Evolutionary conservation across 2,329 filamentous ascomycete genomes (phyloP).

Genomic region (Tolypocladium amazonense): DNA sequence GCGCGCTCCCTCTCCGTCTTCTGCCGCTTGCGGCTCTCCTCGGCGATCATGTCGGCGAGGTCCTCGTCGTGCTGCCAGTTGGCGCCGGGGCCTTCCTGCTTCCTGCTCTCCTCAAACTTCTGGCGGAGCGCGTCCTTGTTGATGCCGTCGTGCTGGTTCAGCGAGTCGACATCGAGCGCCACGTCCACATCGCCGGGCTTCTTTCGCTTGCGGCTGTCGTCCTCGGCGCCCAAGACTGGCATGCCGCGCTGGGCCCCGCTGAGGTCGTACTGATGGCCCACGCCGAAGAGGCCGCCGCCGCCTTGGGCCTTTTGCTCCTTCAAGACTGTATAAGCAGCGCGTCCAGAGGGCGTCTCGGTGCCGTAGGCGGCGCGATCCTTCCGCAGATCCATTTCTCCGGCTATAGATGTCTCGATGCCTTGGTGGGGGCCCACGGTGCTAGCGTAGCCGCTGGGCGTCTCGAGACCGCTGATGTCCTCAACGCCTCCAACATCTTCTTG

Average conservation of each 20-base stretch:
- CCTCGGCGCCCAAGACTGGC: slow-evolving; percentile 71
- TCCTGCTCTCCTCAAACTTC: slow-evolving; percentile 65
- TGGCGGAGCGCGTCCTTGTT: slow-evolving; percentile 74
- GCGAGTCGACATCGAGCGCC: slow-evolving; percentile 74
- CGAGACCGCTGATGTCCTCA: slow-evolving; percentile 45
- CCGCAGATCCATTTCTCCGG: slow-evolving; percentile 81
- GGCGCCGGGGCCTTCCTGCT: slow-evolving; percentile 54
- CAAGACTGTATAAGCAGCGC: slow-evolving; percentile 79
- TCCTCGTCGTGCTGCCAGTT: slow-evolving; percentile 76
- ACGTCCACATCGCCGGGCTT: slow-evolving; percentile 95
- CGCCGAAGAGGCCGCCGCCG: slow-evolving; percentile 90
- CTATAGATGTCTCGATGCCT: slow-evolving; percentile 61
- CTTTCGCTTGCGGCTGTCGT: slow-evolving; percentile 74
- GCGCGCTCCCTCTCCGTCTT: slow-evolving; percentile 77
- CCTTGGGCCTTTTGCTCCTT: slow-evolving; percentile 71
- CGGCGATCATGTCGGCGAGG: slow-evolving; percentile 89
- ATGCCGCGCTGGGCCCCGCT: slow-evolving; percentile 41
- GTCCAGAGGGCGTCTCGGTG: slow-evolving; percentile 67
- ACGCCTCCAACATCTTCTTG: background rate
- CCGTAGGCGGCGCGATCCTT: slow-evolving; percentile 76
- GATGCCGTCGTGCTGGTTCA: slow-evolving; percentile 65
- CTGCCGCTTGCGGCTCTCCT: slow-evolving; percentile 81
- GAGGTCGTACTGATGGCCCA: slow-evolving; percentile 87
- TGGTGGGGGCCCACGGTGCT: slow-evolving; percentile 70
- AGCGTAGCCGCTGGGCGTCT: slow-evolving; percentile 71